Percentiles rank a stretch among this genome's conserved stretches.
These are phyloP conservation scores for Cladosporium sp. DNA, from an alignment of 2,329 filamentous ascomycete genomes.

Conservation along the genomic window DNA sequence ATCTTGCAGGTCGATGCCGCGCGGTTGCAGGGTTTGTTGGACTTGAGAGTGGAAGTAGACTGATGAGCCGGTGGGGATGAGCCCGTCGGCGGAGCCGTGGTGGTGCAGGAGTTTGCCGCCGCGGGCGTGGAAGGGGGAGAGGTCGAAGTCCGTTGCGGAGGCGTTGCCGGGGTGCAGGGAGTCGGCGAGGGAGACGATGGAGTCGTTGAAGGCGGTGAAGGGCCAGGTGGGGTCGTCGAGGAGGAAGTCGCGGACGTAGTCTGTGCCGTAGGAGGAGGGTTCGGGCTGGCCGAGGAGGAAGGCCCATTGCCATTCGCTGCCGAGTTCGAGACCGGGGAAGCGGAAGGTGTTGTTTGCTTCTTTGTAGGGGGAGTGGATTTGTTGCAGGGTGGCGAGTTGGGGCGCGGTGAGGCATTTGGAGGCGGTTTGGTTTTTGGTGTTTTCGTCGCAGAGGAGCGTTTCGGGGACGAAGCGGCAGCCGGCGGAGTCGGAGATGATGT, in stretches of 20 bases:
- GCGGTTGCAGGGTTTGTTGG: slow-evolving; percentile 30
- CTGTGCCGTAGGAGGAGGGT: slow-evolving; percentile 34
- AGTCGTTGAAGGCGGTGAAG: slow-evolving; percentile 36
- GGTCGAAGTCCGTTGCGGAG: slow-evolving; percentile 45
- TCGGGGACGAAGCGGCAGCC: slow-evolving; percentile 44
- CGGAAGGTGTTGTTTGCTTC: slow-evolving; percentile 38
- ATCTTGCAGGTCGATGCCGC: slow-evolving; percentile 33
- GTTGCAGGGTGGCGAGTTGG: slow-evolving; percentile 41
- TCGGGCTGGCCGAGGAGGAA: slow-evolving; percentile 34
- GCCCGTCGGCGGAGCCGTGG: slow-evolving; percentile 41
- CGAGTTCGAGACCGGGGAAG: slow-evolving; percentile 37
- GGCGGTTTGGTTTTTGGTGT: slow-evolving; percentile 20
- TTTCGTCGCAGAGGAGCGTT: slow-evolving; percentile 35
- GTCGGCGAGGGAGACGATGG: slow-evolving; percentile 37
- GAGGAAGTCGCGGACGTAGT: slow-evolving; percentile 42
- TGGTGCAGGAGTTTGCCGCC: slow-evolving; percentile 40
- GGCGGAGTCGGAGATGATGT: slow-evolving; percentile 45
- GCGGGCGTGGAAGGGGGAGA: slow-evolving; percentile 40
- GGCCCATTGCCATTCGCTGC: slow-evolving; percentile 35
- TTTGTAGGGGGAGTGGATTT: slow-evolving; percentile 40
- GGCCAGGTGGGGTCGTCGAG: slow-evolving; percentile 35
- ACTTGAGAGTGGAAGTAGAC: slow-evolving; percentile 50
- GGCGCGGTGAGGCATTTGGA: slow-evolving; percentile 39
- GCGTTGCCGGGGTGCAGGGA: slow-evolving; percentile 44
- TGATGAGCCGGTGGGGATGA: slow-evolving; percentile 48